Base-by-base conservation (phyloP, 2,329 filamentous ascomycete species). In the Dactylellina haptotyla region DNA sequence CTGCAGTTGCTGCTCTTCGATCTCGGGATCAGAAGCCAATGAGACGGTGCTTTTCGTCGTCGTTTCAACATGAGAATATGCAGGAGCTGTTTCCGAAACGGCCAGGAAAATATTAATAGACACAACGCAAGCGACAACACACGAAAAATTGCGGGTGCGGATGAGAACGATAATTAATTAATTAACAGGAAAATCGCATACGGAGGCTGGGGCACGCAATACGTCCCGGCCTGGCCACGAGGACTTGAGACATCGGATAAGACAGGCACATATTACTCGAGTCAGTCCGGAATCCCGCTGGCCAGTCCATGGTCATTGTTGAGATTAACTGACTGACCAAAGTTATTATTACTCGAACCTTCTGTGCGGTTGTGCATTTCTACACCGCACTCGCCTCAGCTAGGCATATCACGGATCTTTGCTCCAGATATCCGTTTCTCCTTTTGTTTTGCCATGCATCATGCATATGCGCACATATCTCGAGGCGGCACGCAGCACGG, bases 11-110 rank as follows among this genome's bases (percentile, higher is more conserved):
- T 39, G 12, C 34, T 10, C 16, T 43, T 48, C 18, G 9, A 51
- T 34, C 41, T 18, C 41, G 28, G 30, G 28, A 23, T 34, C 25
- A n/a, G 41, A 20, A 37, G 23, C 65, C 65, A 53, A 58, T 41
- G 16, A 28, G 18, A 32, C n/a, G 53, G 14, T 20, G 46, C 32
- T 43, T 3, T 39, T 64, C 43, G 16, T 53, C 25, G n/a, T 18
- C 25, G 67, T 64, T 72, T 72, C 66, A 58, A 58, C 53, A n/a
- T 65, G 34, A 39, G 51, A 56, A 64, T 71, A 71, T 71, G 66
- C 58, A 67, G 54, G 63, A 54, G 63, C 20, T 41, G 64, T 50
- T 45, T 61, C 37, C 45, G 56, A 69, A 62, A 69, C 54, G 48
- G 26, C 59, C 50, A 58, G 30, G 41, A 41, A 66, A 66, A 16